These are phyloP conservation scores for Epithele typhae DNA, from an alignment of 768 basidiomycete genomes.

Conservation along the genomic window DNA sequence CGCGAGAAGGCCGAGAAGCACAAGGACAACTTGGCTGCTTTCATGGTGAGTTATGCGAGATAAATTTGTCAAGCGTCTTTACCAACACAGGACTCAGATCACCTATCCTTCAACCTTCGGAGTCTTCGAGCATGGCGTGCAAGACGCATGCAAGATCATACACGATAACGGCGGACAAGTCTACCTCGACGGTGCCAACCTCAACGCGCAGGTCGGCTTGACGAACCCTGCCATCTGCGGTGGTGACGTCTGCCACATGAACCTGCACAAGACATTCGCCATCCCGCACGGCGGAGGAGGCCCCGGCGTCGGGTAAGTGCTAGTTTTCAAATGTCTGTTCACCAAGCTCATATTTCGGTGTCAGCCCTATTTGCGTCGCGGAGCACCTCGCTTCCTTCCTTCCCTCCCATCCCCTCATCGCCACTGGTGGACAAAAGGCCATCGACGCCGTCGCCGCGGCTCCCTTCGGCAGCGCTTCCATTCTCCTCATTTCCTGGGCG, in stretches of 20 bases:
- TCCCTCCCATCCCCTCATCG: conserved; percentile 77
- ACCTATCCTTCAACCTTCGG: conserved; percentile 98
- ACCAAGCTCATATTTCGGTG: conserved; percentile 87
- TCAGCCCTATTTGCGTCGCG: conserved; percentile 93
- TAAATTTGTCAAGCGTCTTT: background rate
- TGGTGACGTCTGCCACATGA: conserved; percentile 97
- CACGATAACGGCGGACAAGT: conserved; percentile 96
- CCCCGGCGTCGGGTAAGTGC: background rate
- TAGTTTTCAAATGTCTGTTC: background rate
- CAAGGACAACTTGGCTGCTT: conserved; percentile 88
- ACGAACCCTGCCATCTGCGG: conserved; percentile 94
- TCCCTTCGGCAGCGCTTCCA: conserved; percentile 92
- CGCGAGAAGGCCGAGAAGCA: conserved; percentile 84
- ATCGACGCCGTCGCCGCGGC: conserved; percentile 90
- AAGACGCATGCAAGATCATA: conserved; percentile 85
- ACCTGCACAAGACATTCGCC: conserved; percentile 96
- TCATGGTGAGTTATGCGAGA: conserved; percentile 63
- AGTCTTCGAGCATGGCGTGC: conserved; percentile 91
- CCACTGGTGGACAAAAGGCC: conserved; percentile 59
- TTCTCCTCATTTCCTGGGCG: conserved; percentile 96
- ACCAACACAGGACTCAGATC: conserved; percentile 46
- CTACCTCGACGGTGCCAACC: conserved; percentile 95
- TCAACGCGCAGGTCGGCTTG: conserved; percentile 90
- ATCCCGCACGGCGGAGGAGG: too few relatives aligned
- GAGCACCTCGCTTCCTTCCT: conserved; percentile 94